These are phyloP conservation scores for Forsythia suspensa DNA, from an alignment of 257 asterid species.

Conservation along the genomic window DNA sequence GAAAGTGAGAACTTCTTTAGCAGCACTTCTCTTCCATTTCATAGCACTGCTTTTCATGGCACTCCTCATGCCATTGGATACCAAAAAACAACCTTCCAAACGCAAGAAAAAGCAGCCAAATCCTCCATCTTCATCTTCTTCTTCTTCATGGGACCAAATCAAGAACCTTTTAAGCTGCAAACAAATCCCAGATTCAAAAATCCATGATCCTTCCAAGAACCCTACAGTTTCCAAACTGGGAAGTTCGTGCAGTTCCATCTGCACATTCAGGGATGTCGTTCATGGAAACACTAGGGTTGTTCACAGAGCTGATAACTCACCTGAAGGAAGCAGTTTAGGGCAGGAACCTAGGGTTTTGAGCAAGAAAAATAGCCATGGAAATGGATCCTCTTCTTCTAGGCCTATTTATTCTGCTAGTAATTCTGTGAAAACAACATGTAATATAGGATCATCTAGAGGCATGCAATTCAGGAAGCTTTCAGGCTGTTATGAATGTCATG, in stretches of 20 bases:
- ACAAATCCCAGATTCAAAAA: conserved; percentile 52
- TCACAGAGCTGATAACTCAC: conserved; percentile 81
- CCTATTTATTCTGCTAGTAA: conserved; percentile 19
- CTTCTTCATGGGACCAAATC: conserved; percentile 85
- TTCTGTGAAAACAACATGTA: conserved; percentile 35
- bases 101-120: conserved; percentile 44
- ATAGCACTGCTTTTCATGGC: conserved; percentile 63
- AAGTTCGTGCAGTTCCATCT: conserved; percentile 61
- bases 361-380: conserved; percentile 36
- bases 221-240: conserved; percentile 16
- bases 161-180: conserved; percentile 81
- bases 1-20: conserved; percentile 33
- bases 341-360: conserved; percentile 40
- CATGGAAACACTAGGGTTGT: conserved; percentile 69
- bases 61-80: conserved; percentile 33
- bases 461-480: conserved; percentile 86
- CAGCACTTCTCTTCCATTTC: conserved; percentile 37
- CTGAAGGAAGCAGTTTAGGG: conserved; percentile 45
- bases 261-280: conserved; percentile 65
- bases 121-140: neutral
- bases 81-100: conserved; percentile 24
- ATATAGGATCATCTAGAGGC: conserved; percentile 44
- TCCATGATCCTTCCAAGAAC: conserved; percentile 65
- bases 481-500: conserved; percentile 88
- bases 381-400: conserved; percentile 43